These are phyloP conservation scores for Candida gorgasii DNA, from an alignment of 805 yeast species.

Conservation along the genomic window DNA sequence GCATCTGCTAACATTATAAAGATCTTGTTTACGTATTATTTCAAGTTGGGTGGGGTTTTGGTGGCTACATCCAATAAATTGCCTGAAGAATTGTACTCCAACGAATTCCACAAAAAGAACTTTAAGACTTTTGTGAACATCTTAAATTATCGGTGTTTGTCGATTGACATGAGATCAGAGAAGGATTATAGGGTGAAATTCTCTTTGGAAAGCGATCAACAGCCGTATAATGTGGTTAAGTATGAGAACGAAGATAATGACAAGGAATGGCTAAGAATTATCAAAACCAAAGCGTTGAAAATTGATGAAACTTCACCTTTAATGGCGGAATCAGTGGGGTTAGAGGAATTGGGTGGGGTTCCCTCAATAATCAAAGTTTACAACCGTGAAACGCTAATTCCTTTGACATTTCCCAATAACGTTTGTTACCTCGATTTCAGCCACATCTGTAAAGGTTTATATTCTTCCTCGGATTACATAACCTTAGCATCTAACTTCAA, in stretches of 20 bases:
- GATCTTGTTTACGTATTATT: slow-evolving; percentile 64
- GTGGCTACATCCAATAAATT: slow-evolving; percentile 73
- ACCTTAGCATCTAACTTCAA: slow-evolving; percentile 61
- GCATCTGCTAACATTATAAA: slow-evolving; percentile 72
- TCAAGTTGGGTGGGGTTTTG: slow-evolving; percentile 71
- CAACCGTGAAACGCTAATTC: slow-evolving; percentile 52
- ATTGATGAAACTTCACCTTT: slow-evolving; percentile 8
- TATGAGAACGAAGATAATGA: slow-evolving; percentile 24
- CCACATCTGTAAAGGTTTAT: slow-evolving; percentile 55
- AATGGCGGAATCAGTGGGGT: slow-evolving; percentile 8
- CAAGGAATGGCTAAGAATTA: slow-evolving; percentile 34
- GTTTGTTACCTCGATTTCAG: slow-evolving; percentile 52
- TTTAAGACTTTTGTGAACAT: slow-evolving; percentile 59
- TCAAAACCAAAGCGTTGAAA: slow-evolving; percentile 22
- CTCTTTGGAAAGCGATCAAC: slow-evolving; percentile 18
- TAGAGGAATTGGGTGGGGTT: slow-evolving; percentile 18
- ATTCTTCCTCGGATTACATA: slow-evolving; percentile 69
- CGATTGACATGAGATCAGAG: slow-evolving; percentile 60
- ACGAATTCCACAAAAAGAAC: slow-evolving; percentile 59
- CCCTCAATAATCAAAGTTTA: slow-evolving; percentile 49
- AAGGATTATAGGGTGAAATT: slow-evolving; percentile 53
- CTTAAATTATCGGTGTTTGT: slow-evolving; percentile 57
- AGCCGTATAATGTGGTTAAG: slow-evolving; percentile 36
- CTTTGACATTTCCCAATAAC: slow-evolving; percentile 40
- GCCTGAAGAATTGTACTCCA: slow-evolving; percentile 71